Conservation (phyloP, 306 rosid species). For the Vigna trinervia region DNA sequence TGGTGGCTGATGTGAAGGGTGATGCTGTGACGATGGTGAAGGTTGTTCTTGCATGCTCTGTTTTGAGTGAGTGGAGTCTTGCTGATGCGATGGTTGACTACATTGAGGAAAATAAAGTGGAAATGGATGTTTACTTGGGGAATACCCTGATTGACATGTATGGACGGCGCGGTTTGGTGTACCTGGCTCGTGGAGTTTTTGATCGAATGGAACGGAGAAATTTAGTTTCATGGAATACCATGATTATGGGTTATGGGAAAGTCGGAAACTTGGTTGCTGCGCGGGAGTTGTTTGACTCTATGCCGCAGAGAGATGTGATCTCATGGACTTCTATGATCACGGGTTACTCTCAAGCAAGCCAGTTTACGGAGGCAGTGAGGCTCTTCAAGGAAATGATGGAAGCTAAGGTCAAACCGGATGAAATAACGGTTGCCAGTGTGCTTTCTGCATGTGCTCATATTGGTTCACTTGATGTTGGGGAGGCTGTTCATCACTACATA, state of each 20-base stretch:
- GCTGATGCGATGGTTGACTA: constrained; percentile 66
- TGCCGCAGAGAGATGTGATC: constrained; percentile 75
- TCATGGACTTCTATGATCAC: constrained; percentile 92
- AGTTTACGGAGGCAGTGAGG: constrained; percentile 63
- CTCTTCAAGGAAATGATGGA: constrained; percentile 85
- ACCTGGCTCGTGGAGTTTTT: constrained; percentile 65
- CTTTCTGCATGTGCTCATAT: constrained; percentile 93
- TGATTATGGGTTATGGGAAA: constrained; percentile 70
- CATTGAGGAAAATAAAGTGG: constrained; percentile 61
- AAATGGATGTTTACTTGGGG: constrained; percentile 72
- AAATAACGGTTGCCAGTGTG: constrained; percentile 69
- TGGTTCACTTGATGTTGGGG: constrained; percentile 83
- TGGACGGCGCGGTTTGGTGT: constrained; percentile 63
- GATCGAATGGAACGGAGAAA: constrained; percentile 66
- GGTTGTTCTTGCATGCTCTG: constrained; percentile 66
- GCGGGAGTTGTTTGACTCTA: constrained; percentile 58
- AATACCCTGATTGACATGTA: constrained; percentile 83
- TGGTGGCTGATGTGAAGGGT: constrained; percentile 48
- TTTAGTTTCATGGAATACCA: constrained; percentile 82
- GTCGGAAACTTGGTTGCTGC: constrained; percentile 60
- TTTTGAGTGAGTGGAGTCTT: constrained; percentile 61
- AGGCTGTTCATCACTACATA: constrained; percentile 65
- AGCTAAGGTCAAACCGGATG: constrained; percentile 74
- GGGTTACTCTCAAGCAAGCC: constrained; percentile 71
- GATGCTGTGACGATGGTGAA: constrained; percentile 86